Conservation (phyloP, 2,329 filamentous ascomycete genomes). For the Kalaharituber pfeilii region DNA sequence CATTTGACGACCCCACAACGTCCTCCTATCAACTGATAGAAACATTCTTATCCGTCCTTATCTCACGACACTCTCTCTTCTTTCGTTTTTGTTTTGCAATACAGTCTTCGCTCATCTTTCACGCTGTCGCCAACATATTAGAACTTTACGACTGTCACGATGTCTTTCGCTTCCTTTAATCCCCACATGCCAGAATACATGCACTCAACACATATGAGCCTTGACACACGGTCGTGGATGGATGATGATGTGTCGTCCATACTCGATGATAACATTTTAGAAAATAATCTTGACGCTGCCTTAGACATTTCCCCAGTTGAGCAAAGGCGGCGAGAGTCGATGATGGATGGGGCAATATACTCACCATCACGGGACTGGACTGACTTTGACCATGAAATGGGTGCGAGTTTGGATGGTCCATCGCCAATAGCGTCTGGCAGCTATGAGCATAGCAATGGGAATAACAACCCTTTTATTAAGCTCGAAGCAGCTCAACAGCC, state of each 20-base stretch:
- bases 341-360: conserved; percentile 16
- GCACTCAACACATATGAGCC: conserved; percentile 12
- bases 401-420: conserved; percentile 17
- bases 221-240: conserved; percentile 19
- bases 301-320: conserved; percentile 22
- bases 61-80: not conserved
- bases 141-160: not conserved
- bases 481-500: conserved; percentile 21
- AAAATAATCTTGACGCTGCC: conserved; percentile 22
- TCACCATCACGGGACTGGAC: conserved; percentile 17
- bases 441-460: conserved; percentile 33
- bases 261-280: conserved; percentile 24
- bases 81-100: conserved; percentile 10
- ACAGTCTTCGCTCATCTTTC: conserved; percentile 2
- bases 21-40: not conserved
- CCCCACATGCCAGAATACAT: conserved; percentile 19
- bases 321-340: conserved; percentile 16
- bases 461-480: conserved; percentile 24
- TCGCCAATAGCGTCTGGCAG: conserved; percentile 27
- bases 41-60: not conserved
- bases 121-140: conserved; percentile 2
- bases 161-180: not conserved
- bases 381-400: conserved; percentile 17
- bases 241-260: conserved; percentile 24
- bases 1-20: not conserved